Percentiles rank a stretch among this genome's conserved stretches.
These are phyloP conservation scores for Hericium rajendrae DNA, from an alignment of 768 basidiomycete species.

Conservation along the genomic window DNA sequence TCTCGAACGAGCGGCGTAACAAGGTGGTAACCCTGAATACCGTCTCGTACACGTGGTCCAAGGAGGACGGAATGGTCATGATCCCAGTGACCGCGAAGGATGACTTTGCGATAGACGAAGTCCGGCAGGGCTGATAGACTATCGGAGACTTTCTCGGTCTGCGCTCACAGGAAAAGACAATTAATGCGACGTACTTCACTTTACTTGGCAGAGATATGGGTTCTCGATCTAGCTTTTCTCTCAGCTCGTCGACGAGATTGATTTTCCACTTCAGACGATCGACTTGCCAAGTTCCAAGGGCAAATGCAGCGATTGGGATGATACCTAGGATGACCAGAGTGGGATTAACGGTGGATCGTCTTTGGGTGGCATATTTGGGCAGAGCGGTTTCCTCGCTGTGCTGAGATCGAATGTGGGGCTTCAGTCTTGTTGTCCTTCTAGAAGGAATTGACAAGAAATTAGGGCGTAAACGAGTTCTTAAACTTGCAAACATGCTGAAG, in stretches of 20 bases:
- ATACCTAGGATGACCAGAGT: conserved; percentile 69
- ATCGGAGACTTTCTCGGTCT: conserved; percentile 14
- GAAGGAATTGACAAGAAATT: not conserved
- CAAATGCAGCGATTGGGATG: conserved; percentile 86
- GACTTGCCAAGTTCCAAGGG: conserved; percentile 89
- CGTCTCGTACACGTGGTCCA: conserved; percentile 81
- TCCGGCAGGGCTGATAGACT: conserved; percentile 76
- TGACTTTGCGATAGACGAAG: conserved; percentile 81
- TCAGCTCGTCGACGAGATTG: conserved; percentile 84
- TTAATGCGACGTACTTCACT: conserved; percentile 56
- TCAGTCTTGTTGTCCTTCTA: not conserved
- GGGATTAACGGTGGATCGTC: conserved; percentile 55
- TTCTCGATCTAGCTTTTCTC: conserved; percentile 75
- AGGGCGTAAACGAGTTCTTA: not conserved
- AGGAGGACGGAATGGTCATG: conserved; percentile 70
- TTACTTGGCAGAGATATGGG: conserved; percentile 72
- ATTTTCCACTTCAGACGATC: conserved; percentile 93
- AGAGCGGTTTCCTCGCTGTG: conserved; percentile 2
- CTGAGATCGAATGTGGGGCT: conserved; percentile 1
- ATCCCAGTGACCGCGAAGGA: conserved; percentile 70
- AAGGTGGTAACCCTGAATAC: conserved; percentile 80
- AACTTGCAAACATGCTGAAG: not conserved
- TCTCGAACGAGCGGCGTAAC: conserved; percentile 78
- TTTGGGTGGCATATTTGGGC: conserved; percentile 42
- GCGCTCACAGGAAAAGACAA: not conserved